Conservation (phyloP, 2,329 filamentous ascomycete genomes). For the Aspergillus pseudonomiae region DNA sequence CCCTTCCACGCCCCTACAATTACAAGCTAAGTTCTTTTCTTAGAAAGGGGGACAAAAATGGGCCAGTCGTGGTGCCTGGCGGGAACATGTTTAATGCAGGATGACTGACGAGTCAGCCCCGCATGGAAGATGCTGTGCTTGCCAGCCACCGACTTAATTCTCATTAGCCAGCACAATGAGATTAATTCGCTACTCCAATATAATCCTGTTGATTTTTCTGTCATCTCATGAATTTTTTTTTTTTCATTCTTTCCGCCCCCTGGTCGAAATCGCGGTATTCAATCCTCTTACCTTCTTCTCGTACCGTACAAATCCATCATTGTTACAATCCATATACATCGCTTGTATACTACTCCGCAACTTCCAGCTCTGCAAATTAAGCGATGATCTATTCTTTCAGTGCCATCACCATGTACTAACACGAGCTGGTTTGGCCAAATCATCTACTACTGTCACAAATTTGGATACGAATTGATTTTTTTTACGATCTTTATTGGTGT, state of each 20-base stretch:
- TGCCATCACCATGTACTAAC: background rate
- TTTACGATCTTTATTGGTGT: background rate
- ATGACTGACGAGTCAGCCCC: slow-evolving; percentile 3
- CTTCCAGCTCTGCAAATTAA: background rate
- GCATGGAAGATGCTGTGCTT: slow-evolving; percentile 13
- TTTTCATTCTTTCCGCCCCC: background rate
- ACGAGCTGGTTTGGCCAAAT: background rate
- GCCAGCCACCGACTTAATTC: slow-evolving; percentile 34
- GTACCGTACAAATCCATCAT: background rate
- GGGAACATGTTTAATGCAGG: background rate
- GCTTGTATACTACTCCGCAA: background rate
- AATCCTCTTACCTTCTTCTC: too few species aligned
- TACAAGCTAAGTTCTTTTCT: background rate
- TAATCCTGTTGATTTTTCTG: slow-evolving; percentile 2
- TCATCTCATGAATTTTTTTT: background rate
- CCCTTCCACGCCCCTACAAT: too few species aligned
- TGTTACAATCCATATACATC: background rate
- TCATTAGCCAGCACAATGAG: slow-evolving; percentile 5
- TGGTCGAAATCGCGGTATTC: background rate
- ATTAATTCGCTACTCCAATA: slow-evolving; percentile 6
- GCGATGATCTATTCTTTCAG: background rate
- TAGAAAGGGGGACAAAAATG: background rate
- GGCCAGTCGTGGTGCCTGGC: background rate
- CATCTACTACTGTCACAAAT: background rate
- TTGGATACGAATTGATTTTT: slow-evolving; percentile 2